Conservation (phyloP, 495 filamentous ascomycete genomes). For the Chlorociboria aeruginascens region DNA sequence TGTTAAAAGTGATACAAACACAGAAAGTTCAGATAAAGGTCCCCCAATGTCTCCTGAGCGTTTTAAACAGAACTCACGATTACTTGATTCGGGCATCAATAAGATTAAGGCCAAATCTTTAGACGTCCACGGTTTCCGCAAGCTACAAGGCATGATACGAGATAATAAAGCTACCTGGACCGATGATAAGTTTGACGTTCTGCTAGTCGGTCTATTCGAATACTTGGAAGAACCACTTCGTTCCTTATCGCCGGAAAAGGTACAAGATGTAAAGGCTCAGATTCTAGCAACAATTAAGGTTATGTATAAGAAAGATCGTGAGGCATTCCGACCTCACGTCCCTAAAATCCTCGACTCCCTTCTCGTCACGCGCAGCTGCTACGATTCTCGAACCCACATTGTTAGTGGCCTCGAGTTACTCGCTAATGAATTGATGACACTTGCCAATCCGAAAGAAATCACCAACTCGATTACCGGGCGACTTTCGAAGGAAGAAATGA, state of each 20-base stretch:
- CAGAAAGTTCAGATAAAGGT: slow-evolving; percentile 11
- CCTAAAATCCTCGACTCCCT: slow-evolving; percentile 54
- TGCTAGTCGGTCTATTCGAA: slow-evolving; percentile 60
- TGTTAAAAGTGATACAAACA: slow-evolving; percentile 9
- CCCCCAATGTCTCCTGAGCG: slow-evolving; percentile 33
- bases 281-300: slow-evolving; percentile 69
- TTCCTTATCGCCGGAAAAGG: slow-evolving; percentile 38
- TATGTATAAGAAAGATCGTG: slow-evolving; percentile 54
- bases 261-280: slow-evolving; percentile 71
- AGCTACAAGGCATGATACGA: slow-evolving; percentile 69
- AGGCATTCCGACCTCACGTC: slow-evolving; percentile 52
- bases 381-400: slow-evolving; percentile 39
- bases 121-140: slow-evolving; percentile 81
- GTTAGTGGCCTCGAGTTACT: slow-evolving; percentile 42
- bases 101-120: slow-evolving; percentile 59
- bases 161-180: slow-evolving; percentile 44
- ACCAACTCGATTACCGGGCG: slow-evolving; percentile 26
- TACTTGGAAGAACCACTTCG: slow-evolving; percentile 51
- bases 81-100: slow-evolving; percentile 66
- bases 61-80: slow-evolving; percentile 33
- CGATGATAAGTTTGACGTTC: slow-evolving; percentile 59
- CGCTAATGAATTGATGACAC: slow-evolving; percentile 35
- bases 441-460: slow-evolving; percentile 38
- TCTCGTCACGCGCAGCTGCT: slow-evolving; percentile 51
- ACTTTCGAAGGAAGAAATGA: slow-evolving; percentile 20